These are phyloP conservation scores for Fremontodendron californicum DNA, from an alignment of 345 rosid species.

Conservation along the genomic window DNA sequence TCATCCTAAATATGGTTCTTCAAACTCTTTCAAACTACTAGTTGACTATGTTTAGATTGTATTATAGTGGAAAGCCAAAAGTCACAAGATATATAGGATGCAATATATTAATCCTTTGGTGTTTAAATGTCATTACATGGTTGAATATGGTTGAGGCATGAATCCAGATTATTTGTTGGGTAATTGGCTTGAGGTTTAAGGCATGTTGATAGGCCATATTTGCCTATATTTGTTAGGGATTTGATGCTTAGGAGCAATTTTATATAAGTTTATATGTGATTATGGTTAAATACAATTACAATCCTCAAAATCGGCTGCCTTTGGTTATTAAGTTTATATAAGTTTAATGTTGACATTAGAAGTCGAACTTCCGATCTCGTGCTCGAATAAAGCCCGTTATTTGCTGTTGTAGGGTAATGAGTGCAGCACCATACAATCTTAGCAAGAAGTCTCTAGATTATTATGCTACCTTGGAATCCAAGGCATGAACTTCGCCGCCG, in stretches of 20 bases:
- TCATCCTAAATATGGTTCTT: not conserved
- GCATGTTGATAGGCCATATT: not conserved
- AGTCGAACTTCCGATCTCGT: not conserved
- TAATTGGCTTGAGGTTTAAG: not conserved
- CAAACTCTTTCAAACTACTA: not conserved
- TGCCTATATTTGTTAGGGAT: not conserved
- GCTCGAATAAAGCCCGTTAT: not conserved
- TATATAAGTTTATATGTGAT: no score
- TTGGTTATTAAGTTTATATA: not conserved
- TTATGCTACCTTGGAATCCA: conserved; percentile 18
- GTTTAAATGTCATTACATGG: not conserved
- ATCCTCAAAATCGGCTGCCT: not conserved
- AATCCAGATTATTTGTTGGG: not conserved
- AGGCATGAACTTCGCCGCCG: conserved; percentile 29
- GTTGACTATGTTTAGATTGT: not conserved
- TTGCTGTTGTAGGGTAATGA: conserved; percentile 45
- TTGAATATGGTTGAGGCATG: not conserved
- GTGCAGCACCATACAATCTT: conserved; percentile 49
- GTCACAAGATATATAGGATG: not conserved
- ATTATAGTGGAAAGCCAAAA: not conserved
- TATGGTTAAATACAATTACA: not conserved
- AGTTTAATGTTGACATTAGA: not conserved
- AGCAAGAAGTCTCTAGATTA: conserved; percentile 43
- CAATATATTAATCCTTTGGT: not conserved
- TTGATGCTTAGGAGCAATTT: not conserved